These are phyloP conservation scores for Lachnellula subtilissima DNA, from an alignment of 2,329 filamentous ascomycete genomes.

Conservation along the genomic window DNA sequence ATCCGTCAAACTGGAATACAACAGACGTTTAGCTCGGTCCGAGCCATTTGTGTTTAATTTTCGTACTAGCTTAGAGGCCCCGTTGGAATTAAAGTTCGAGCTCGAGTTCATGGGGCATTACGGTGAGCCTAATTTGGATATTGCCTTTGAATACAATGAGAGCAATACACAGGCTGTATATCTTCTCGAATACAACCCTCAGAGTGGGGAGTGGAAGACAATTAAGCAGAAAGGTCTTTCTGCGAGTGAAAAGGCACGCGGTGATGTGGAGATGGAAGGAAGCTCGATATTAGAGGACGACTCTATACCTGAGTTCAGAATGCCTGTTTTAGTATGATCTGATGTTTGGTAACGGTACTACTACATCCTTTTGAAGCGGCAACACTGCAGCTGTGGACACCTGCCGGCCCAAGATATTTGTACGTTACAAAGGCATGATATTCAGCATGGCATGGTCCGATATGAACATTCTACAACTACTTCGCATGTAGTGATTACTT, in stretches of 20 bases:
- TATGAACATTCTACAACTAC: no score
- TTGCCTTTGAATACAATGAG: constrained; percentile 19
- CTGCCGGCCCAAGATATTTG: no score
- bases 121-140: constrained; percentile 38
- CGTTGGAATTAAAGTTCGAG: constrained; percentile 33
- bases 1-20: constrained; percentile 37
- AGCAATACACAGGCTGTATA: constrained; percentile 10
- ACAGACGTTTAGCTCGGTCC: constrained; percentile 30
- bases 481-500: no score
- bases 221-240: not conserved
- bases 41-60: constrained; percentile 39
- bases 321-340: no score
- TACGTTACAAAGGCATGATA: no score
- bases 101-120: constrained; percentile 47
- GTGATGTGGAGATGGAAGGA: not conserved
- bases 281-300: not conserved
- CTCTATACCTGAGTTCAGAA: not conserved
- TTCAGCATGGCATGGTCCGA: no score
- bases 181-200: constrained; percentile 21
- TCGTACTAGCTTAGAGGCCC: constrained; percentile 26
- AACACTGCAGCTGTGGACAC: no score
- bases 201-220: constrained; percentile 15
- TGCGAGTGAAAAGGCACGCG: not conserved
- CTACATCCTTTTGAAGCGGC: no score
- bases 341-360: no score